Percentiles rank a stretch among this genome's conserved stretches.
Conservation (phyloP, 2,329 filamentous ascomycete genomes). For the Hymenoscyphus fructigenus region DNA sequence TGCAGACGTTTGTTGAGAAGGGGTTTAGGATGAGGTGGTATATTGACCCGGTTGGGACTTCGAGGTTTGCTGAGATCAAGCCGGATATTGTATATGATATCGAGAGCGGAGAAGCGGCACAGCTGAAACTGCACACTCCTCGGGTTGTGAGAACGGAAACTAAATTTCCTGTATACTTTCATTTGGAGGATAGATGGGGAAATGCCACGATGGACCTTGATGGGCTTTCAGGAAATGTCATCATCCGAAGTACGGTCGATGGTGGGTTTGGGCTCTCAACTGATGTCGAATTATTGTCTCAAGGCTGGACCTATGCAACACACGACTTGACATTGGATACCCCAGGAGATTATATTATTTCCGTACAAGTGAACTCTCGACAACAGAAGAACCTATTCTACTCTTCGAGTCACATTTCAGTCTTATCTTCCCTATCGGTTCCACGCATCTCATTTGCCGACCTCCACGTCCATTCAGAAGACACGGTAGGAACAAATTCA, state of each 20-base stretch:
- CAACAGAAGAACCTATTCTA: not conserved
- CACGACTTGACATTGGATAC: not conserved
- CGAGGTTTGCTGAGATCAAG: conserved; percentile 38
- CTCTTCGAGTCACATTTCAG: conserved; percentile 23
- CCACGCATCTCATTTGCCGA: conserved; percentile 36
- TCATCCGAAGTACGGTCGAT: not conserved
- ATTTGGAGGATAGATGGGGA: conserved; percentile 34
- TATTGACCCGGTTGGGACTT: conserved; percentile 40
- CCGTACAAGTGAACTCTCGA: not conserved
- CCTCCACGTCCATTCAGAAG: conserved; percentile 41
- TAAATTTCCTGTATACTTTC: conserved; percentile 29
- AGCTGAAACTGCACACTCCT: conserved; percentile 22
- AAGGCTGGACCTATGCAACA: not conserved
- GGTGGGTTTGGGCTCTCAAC: not conserved
- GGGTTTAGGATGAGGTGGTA: conserved; percentile 40
- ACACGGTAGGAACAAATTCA: conserved; percentile 40
- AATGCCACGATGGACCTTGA: conserved; percentile 29
- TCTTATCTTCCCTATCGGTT: conserved; percentile 21
- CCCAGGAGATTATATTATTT: not conserved
- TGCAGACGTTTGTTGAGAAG: conserved; percentile 40
- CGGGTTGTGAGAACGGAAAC: conserved; percentile 27
- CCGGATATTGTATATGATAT: conserved; percentile 36
- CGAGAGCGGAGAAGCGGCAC: conserved; percentile 23
- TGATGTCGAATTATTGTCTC: too few species aligned
- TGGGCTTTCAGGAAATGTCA: not conserved